Conservation (phyloP, 306 rosid genomes). For the Trichosanthes truncata region DNA sequence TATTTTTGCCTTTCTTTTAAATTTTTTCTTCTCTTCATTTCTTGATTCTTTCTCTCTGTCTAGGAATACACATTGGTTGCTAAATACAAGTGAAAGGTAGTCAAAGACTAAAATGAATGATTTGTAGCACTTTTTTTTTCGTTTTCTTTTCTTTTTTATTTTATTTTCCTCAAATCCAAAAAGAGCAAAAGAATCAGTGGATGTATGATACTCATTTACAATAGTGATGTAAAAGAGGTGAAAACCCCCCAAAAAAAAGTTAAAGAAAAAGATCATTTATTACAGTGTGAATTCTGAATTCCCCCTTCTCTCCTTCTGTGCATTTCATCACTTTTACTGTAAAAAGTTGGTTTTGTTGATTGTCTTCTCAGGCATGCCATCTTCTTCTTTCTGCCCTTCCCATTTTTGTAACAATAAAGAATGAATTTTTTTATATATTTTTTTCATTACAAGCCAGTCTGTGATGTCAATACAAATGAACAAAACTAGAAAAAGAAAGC, state of each 20-base stretch:
- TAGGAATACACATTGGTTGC: slow-evolving; percentile 32
- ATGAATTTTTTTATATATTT: background rate
- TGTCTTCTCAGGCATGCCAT: slow-evolving; percentile 1
- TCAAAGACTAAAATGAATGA: slow-evolving; percentile 41
- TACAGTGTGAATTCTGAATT: slow-evolving; percentile 20
- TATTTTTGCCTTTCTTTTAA: slow-evolving; percentile 25
- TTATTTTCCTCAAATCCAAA: slow-evolving; percentile 24
- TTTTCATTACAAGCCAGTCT: slow-evolving; percentile 6
- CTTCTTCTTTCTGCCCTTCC: background rate
- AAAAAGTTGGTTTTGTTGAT: slow-evolving; percentile 19
- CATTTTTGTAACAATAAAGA: background rate
- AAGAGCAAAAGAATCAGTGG: slow-evolving; percentile 13
- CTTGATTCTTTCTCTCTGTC: slow-evolving; percentile 56
- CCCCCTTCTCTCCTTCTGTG: slow-evolving; percentile 9
- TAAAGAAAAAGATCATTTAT: slow-evolving; percentile 15
- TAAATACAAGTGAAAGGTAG: slow-evolving; percentile 40
- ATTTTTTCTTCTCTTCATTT: slow-evolving; percentile 22
- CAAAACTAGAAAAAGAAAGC: background rate
- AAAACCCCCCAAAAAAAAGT: slow-evolving; percentile 4
- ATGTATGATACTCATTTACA: slow-evolving; percentile 28
- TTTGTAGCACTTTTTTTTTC: slow-evolving; percentile 26
- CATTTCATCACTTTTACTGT: slow-evolving; percentile 22
- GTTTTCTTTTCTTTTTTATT: slow-evolving; percentile 13
- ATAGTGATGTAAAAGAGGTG: slow-evolving; percentile 23
- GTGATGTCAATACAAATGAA: background rate